Base-by-base conservation (phyloP, 2,329 filamentous ascomycete species). In the Gaeumannomyces tritici region DNA sequence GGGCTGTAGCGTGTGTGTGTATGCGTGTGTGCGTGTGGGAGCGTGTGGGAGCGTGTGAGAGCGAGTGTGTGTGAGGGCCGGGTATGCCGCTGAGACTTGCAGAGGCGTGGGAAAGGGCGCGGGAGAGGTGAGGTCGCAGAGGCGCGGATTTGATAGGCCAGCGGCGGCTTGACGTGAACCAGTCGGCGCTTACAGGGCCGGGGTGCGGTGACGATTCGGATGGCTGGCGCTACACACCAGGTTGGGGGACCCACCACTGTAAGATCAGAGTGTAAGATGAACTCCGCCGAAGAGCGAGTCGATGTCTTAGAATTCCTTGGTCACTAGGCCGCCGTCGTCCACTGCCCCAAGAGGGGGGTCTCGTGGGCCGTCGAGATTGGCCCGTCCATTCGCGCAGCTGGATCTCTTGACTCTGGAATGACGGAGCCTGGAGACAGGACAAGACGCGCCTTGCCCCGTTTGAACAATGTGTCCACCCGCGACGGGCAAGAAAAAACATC, bases 161-260 rank as follows among this genome's bases (percentile, higher is more conserved):
- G 64, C 68, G 66, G 62, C 67, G 67, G 64, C 68, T 68, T 69
- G 68, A 69, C 70, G 71, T 71, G 71, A 72, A 69, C 77, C 77
- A 79, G 74, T 78, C 73, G 77, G 77, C 77, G 77, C 77, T 78
- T 79, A 78, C 72, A 69, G 73, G 73, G 70, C 74, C 68, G 70
- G 76, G 76, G 74, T 71, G 65, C 66, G 64, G 65, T 71, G 70
- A 70, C 71, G 71, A 74, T 72, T 73, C 72, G 74, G 74, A 74
- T 75, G 74, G 76, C 71, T 76, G 74, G 75, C 74, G 73, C 74
- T 75, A 73, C 73, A 72, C 74, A 75, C 72, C 73, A 73, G 69
- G 73, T 72, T 72, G 69, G 68, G 69, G 67, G 63, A 70, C 69
- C 72, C 70, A 73, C 76, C 74, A 76, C 70, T 75, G 24, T 47